These are phyloP conservation scores for Wickerhamomyces alni DNA, from an alignment of 805 yeast genomes.

Conservation along the genomic window DNA sequence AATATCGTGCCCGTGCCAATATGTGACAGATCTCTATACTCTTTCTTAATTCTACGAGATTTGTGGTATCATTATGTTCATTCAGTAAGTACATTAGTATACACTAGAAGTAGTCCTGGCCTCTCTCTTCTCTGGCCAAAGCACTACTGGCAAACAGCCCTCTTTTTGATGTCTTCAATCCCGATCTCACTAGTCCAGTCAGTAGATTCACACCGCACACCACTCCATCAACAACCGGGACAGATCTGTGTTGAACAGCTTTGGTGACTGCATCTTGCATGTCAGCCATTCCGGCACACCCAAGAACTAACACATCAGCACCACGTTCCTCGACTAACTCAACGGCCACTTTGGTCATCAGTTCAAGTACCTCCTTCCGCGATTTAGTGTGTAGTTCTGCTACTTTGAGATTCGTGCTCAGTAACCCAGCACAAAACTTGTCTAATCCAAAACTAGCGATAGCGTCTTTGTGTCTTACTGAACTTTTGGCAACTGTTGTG, in stretches of 20 bases:
- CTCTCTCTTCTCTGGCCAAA: conserved; percentile 14
- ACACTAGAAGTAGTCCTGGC: conserved; percentile 17
- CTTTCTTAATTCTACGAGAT: no score
- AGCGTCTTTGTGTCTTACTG: conserved; percentile 27
- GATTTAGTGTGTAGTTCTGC: conserved; percentile 28
- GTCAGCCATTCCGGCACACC: conserved; percentile 29
- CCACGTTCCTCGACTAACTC: conserved; percentile 23
- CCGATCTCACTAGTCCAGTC: conserved; percentile 17
- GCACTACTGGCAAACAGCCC: conserved; percentile 24
- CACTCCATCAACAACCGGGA: conserved; percentile 24
- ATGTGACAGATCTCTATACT: no score
- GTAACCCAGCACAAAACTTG: conserved; percentile 27
- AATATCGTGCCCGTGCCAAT: no score
- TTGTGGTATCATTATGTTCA: no score
- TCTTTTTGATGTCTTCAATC: conserved; percentile 23
- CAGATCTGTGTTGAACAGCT: conserved; percentile 14
- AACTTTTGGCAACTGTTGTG: conserved; percentile 26
- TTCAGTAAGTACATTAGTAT: no score
- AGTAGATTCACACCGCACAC: conserved; percentile 21
- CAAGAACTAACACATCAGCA: conserved; percentile 26
- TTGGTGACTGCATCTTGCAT: conserved; percentile 21
- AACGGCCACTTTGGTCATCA: conserved; percentile 23
- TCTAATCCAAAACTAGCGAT: conserved; percentile 24
- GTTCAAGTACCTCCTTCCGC: conserved; percentile 22
- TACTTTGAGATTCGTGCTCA: conserved; percentile 27